A percentile compares a stretch with the other conserved stretches of the same genome.
Conservation (phyloP, 1,284 basidiomycete species). For the Irpex lacteus region DNA sequence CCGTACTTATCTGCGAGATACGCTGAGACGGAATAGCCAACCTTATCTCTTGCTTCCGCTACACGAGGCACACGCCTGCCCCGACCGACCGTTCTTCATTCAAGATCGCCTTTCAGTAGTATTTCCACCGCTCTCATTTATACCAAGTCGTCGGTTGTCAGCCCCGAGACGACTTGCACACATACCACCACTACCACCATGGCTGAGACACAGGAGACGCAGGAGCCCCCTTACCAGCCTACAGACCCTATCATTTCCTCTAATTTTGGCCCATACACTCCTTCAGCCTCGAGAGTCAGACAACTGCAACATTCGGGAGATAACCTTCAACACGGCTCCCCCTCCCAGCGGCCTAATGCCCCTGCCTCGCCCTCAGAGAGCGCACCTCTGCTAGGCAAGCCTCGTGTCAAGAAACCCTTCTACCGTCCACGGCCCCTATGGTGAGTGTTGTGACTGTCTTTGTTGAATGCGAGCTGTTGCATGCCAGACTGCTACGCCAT, state of each 20-base stretch:
- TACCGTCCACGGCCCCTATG: constrained; percentile 66
- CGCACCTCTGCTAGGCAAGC: constrained; percentile 29
- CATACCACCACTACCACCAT: constrained; percentile 18
- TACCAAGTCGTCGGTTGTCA: background rate
- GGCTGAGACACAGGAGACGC: constrained; percentile 9
- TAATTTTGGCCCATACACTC: constrained; percentile 24
- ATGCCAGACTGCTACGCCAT: background rate
- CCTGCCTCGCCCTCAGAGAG: constrained; percentile 22
- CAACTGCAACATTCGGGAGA: background rate
- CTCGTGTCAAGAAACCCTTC: constrained; percentile 51
- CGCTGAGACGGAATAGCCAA: background rate
- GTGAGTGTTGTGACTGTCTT: constrained; percentile 26
- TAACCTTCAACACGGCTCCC: background rate
- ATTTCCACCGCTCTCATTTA: background rate
- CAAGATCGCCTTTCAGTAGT: background rate
- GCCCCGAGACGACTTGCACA: constrained; percentile 4
- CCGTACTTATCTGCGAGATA: too few relatives aligned
- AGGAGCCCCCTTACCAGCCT: constrained; percentile 19
- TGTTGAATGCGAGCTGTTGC: background rate
- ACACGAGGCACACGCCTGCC: background rate
- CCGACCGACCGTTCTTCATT: background rate
- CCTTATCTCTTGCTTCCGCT: constrained; percentile 3
- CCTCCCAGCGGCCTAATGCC: too few relatives aligned
- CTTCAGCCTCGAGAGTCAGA: constrained; percentile 23
- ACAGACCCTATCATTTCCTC: constrained; percentile 26